Percentiles rank a stretch among this genome's conserved stretches.
Evolutionary conservation across 2,329 filamentous ascomycete genomes (phyloP).

Genomic region (Xylariaceae sp.): DNA sequence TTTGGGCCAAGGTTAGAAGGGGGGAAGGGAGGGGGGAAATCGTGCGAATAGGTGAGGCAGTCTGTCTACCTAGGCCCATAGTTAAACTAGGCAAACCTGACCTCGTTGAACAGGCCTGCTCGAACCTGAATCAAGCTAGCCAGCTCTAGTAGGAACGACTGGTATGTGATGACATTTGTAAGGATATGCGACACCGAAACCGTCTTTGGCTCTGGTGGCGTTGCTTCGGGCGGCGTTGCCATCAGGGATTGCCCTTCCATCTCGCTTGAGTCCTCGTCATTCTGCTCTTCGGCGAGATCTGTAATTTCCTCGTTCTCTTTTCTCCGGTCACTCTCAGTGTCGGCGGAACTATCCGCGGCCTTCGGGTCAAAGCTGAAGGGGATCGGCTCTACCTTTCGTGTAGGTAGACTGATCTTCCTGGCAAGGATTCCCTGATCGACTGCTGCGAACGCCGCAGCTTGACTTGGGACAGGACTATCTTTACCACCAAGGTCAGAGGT

Average conservation of each 20-base stretch:
- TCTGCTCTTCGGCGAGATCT: constrained; percentile 27
- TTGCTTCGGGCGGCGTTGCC: constrained; percentile 24
- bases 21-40: too few relatives aligned
- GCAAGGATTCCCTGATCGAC: constrained; percentile 65
- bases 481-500: constrained; percentile 29
- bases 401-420: constrained; percentile 54
- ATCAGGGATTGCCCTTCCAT: constrained; percentile 30
- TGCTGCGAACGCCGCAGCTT: constrained; percentile 64
- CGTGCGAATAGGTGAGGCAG: too few relatives aligned
- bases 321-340: constrained; percentile 26
- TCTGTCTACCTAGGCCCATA: too few relatives aligned
- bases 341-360: constrained; percentile 15
- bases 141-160: constrained; percentile 79
- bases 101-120: constrained; percentile 75
- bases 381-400: constrained; percentile 46
- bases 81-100: constrained; percentile 63
- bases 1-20: too few relatives aligned
- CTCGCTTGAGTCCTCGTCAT: constrained; percentile 24
- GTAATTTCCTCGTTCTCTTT: constrained; percentile 30
- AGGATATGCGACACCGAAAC: constrained; percentile 77
- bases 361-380: constrained; percentile 49
- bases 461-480: constrained; percentile 48
- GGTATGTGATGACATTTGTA: constrained; percentile 77
- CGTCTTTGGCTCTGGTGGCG: constrained; percentile 40
- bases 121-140: constrained; percentile 75